Conservation (phyloP, 257 asterid genomes). For the Solanum clarkiae region DNA sequence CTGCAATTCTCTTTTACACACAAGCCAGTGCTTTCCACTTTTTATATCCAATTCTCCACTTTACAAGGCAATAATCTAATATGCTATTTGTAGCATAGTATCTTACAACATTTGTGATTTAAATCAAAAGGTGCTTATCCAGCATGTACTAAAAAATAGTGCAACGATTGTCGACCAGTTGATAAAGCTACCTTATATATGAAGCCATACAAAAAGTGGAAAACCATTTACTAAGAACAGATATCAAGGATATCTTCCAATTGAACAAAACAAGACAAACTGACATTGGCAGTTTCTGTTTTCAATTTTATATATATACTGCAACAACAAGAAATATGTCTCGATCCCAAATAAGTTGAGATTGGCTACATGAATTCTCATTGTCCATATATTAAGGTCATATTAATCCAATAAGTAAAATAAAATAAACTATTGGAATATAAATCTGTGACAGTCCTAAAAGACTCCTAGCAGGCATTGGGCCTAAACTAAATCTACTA, state of each 20-base stretch:
- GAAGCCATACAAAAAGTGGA: neutral
- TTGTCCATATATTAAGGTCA: neutral
- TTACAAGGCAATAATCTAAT: neutral
- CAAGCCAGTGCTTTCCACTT: neutral
- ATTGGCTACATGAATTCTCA: neutral
- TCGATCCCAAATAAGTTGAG: neutral
- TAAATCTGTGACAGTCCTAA: neutral
- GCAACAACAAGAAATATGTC: neutral
- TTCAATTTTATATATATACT: neutral
- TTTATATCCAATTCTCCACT: neutral
- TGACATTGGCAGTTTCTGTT: neutral
- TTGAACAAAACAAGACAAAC: neutral
- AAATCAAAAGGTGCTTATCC: neutral
- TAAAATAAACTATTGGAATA: neutral
- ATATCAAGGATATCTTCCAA: neutral
- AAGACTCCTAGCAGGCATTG: neutral
- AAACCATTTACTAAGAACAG: neutral
- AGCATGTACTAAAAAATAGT: neutral
- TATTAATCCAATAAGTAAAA: neutral
- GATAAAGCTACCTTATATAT: neutral
- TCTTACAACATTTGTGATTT: neutral
- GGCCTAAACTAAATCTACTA: neutral
- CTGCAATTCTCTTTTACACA: neutral
- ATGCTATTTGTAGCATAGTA: neutral
- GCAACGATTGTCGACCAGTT: neutral